These are phyloP conservation scores for Gossypium thurberi DNA, from an alignment of 345 rosid genomes.

Conservation along the genomic window DNA sequence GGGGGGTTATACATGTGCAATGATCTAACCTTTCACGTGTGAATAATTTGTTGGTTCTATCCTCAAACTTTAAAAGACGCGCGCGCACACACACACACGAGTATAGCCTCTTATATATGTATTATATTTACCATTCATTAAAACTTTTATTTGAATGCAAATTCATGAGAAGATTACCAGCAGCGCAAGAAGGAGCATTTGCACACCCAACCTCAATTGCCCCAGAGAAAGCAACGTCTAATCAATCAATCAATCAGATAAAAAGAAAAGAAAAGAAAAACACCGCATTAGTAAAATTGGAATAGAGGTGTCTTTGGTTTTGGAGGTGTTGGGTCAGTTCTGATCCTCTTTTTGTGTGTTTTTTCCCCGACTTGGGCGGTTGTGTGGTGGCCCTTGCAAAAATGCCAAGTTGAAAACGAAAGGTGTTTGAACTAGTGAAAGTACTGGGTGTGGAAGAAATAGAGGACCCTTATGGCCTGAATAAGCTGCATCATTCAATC, in stretches of 20 bases:
- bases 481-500: not conserved
- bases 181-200: not conserved
- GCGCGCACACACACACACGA: too few relatives aligned
- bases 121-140: too few relatives aligned
- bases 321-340: conserved; percentile 28
- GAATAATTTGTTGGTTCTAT: too few relatives aligned
- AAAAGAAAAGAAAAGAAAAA: not conserved
- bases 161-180: not conserved
- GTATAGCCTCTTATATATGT: too few relatives aligned
- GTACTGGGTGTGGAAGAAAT: not conserved
- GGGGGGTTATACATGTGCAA: too few relatives aligned
- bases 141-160: not conserved
- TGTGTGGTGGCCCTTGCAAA: conserved; percentile 23
- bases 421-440: not conserved
- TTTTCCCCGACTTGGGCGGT: conserved; percentile 29
- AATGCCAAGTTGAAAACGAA: conserved; percentile 1
- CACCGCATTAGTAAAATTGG: too few relatives aligned
- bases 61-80: too few relatives aligned
- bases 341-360: not conserved
- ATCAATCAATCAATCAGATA: conserved; percentile 7
- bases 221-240: conserved; percentile 2
- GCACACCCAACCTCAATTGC: not conserved
- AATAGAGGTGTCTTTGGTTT: conserved; percentile 22
- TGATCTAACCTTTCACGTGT: too few relatives aligned
- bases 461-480: too few relatives aligned